Evolutionary conservation across 1,284 basidiomycete genomes (phyloP).

Genomic region (Ceratobasidium sp.): DNA sequence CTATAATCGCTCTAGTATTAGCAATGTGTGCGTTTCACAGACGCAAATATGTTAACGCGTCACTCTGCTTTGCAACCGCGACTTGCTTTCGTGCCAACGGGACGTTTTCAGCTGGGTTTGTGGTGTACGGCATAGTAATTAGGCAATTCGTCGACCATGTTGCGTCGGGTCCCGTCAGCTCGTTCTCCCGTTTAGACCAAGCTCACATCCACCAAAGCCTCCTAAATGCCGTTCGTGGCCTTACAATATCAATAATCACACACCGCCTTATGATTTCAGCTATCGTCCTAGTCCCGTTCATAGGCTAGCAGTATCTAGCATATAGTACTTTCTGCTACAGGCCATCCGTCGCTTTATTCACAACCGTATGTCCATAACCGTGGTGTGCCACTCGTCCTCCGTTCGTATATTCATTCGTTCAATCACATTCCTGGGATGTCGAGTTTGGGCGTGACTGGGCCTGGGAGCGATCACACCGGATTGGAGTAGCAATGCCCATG

Average conservation of each 20-base stretch:
- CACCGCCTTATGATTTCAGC: too few species aligned
- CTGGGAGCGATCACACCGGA: conserved; percentile 84
- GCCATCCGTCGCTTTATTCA: neutral
- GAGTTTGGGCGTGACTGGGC: conserved; percentile 92
- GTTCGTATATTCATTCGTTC: conserved; percentile 84
- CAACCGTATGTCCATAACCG: conserved; percentile 48
- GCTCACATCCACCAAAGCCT: too few species aligned
- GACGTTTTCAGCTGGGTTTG: conserved; percentile 75
- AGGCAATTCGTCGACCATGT: conserved; percentile 58
- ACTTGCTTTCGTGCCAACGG: conserved; percentile 85
- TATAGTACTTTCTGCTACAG: conserved; percentile 72
- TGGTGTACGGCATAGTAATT: conserved; percentile 74
- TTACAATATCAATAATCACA: too few species aligned
- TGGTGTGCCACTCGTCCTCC: conserved; percentile 79
- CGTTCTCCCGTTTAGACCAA: too few species aligned
- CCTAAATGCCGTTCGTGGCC: too few species aligned
- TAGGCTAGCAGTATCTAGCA: conserved; percentile 73
- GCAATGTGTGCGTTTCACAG: conserved; percentile 71
- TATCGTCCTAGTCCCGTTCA: conserved; percentile 70
- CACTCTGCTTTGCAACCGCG: conserved; percentile 72
- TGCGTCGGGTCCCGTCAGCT: too few species aligned
- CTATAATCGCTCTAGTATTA: conserved; percentile 47
- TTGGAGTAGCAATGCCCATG: conserved; percentile 81
- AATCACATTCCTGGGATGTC: conserved; percentile 87
- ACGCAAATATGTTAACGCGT: conserved; percentile 63